These are phyloP conservation scores for Kodamaea sp. DNA, from an alignment of 1,139 yeast species.

Conservation along the genomic window DNA sequence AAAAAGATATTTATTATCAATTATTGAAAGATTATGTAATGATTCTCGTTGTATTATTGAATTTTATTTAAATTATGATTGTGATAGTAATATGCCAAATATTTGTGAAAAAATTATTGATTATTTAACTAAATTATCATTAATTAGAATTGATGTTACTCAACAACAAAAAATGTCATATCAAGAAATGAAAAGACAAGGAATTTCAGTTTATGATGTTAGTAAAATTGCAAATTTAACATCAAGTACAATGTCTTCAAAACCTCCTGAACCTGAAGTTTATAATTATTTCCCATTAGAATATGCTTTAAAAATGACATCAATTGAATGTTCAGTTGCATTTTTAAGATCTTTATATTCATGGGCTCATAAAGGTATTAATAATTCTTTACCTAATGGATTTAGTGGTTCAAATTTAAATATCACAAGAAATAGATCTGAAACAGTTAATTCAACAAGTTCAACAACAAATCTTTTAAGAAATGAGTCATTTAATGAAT, in stretches of 20 bases:
- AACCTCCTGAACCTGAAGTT: slow-evolving; percentile 60
- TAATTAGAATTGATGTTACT: slow-evolving; percentile 69
- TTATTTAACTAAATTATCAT: slow-evolving; percentile 68
- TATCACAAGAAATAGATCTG: slow-evolving; percentile 35
- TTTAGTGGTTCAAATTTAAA: slow-evolving; percentile 17
- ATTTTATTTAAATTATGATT: slow-evolving; percentile 90
- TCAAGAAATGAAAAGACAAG: slow-evolving; percentile 55
- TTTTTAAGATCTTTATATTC: slow-evolving; percentile 75
- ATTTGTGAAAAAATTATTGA: slow-evolving; percentile 80
- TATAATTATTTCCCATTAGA: slow-evolving; percentile 63
- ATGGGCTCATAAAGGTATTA: slow-evolving; percentile 82
- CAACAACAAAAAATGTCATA: slow-evolving; percentile 65
- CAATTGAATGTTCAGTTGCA: slow-evolving; percentile 78
- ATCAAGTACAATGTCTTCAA: slow-evolving; percentile 59
- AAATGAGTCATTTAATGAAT: slow-evolving; percentile 31
- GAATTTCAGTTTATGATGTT: slow-evolving; percentile 72
- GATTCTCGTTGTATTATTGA: slow-evolving; percentile 92
- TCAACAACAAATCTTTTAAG: slow-evolving; percentile 29
- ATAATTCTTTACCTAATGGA: slow-evolving; percentile 11
- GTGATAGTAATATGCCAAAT: slow-evolving; percentile 81
- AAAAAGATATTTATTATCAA: slow-evolving; percentile 76
- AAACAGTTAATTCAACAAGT: slow-evolving; percentile 38
- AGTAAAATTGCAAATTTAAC: slow-evolving; percentile 72
- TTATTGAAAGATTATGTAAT: slow-evolving; percentile 75
- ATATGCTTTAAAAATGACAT: slow-evolving; percentile 77